phyloP scores from a whole-genome alignment of 805 yeast genomes.

The Metschnikowia proteae region DNA sequence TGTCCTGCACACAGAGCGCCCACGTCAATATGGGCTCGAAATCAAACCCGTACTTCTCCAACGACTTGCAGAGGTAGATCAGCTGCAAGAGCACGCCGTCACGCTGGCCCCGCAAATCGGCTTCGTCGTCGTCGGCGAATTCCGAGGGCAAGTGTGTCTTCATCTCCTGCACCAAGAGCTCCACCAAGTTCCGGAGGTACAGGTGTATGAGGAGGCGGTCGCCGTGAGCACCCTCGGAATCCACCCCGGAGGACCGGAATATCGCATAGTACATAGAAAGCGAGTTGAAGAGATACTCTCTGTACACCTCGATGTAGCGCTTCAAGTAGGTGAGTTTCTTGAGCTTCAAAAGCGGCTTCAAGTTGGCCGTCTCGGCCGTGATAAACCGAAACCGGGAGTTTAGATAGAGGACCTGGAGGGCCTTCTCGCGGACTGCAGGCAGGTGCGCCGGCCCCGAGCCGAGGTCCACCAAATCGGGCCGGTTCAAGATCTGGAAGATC shows the following conservation, averaged over 20 bases:
- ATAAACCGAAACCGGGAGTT: constrained; percentile 70
- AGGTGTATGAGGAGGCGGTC: constrained; percentile 25
- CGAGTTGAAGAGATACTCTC: constrained; percentile 79
- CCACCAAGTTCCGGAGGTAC: constrained; percentile 30
- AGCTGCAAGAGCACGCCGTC: constrained; percentile 78
- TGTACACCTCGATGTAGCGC: constrained; percentile 73
- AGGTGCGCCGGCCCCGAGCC: background rate
- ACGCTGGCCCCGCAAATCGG: constrained; percentile 39
- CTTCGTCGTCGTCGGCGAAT: constrained; percentile 19
- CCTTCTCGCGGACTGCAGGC: constrained; percentile 13
- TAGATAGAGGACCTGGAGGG: constrained; percentile 53
- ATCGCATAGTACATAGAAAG: constrained; percentile 62
- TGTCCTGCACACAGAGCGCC: constrained; percentile 29
- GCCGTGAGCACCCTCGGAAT: constrained; percentile 14
- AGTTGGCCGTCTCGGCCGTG: constrained; percentile 52
- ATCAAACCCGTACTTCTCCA: constrained; percentile 67
- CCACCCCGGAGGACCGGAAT: constrained; percentile 33
- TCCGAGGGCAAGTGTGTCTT: constrained; percentile 17
- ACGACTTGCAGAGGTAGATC: constrained; percentile 83
- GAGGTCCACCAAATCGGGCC: constrained; percentile 49
- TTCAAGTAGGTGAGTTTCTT: constrained; percentile 63
- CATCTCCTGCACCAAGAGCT: constrained; percentile 23
- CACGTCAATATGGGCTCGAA: constrained; percentile 55
- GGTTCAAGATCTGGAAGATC: constrained; percentile 68
- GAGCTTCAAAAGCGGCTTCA: constrained; percentile 52